A percentile compares a stretch with the other conserved stretches of the same genome.
Conservation (phyloP, 805 yeast genomes). For the Debaryomyces prosopidis region DNA sequence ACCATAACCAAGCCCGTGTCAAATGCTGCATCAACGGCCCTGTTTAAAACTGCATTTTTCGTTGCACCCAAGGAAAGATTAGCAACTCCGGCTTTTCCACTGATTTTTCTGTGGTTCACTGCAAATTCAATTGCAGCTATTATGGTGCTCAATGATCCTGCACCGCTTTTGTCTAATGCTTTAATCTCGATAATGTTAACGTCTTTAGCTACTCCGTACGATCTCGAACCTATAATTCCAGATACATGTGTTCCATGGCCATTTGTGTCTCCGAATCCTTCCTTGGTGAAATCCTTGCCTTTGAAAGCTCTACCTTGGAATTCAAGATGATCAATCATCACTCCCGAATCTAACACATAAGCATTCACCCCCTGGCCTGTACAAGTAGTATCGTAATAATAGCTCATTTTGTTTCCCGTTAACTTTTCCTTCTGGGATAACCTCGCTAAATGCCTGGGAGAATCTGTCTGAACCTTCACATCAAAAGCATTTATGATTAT, state of each 20-base stretch:
- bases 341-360: slow-evolving; percentile 86
- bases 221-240: slow-evolving; percentile 18
- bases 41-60: slow-evolving; percentile 63
- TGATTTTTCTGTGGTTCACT: slow-evolving; percentile 51
- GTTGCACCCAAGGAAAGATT: slow-evolving; percentile 82
- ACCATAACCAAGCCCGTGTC: slow-evolving; percentile 71
- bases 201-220: slow-evolving; percentile 56
- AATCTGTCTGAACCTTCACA: slow-evolving; percentile 36
- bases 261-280: slow-evolving; percentile 52
- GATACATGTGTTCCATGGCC: slow-evolving; percentile 40
- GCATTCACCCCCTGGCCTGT: slow-evolving; percentile 66
- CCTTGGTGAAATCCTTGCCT: slow-evolving; percentile 65
- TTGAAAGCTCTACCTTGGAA: slow-evolving; percentile 59
- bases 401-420: slow-evolving; percentile 28
- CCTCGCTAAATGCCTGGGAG: slow-evolving; percentile 70
- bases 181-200: slow-evolving; percentile 70
- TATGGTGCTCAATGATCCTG: slow-evolving; percentile 67
- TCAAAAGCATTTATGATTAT: slow-evolving; percentile 58
- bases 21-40: slow-evolving; percentile 74
- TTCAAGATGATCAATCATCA: slow-evolving; percentile 57
- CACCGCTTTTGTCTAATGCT: slow-evolving; percentile 66
- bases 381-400: slow-evolving; percentile 45
- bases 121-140: slow-evolving; percentile 68
- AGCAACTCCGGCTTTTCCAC: slow-evolving; percentile 54
- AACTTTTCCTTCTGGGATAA: slow-evolving; percentile 50